These are phyloP conservation scores for Diaporthe ilicicola DNA, from an alignment of 2,329 filamentous ascomycete genomes.

Conservation along the genomic window DNA sequence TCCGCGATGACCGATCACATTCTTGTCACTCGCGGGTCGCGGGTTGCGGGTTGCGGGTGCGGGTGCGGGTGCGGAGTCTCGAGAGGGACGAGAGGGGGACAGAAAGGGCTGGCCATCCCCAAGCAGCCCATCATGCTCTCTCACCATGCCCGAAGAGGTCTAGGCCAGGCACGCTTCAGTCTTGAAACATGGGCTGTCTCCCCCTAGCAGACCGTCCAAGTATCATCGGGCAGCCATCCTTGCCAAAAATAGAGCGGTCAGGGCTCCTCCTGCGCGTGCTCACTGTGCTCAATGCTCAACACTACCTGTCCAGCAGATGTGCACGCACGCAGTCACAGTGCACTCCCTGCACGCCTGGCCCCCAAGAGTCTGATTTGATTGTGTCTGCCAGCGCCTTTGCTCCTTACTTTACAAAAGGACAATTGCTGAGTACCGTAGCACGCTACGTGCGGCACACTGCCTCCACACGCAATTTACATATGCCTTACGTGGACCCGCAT, in stretches of 20 bases:
- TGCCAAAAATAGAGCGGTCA: constrained; percentile 21
- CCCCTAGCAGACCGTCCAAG: constrained; percentile 10
- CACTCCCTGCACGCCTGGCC: neutral
- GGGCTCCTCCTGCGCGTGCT: neutral
- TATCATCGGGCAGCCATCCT: constrained; percentile 23
- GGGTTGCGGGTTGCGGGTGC: neutral
- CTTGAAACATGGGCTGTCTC: constrained; percentile 33
- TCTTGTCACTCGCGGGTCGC: neutral
- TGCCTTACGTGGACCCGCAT: neutral
- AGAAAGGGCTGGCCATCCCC: neutral
- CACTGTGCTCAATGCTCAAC: neutral
- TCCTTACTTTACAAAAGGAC: constrained; percentile 10
- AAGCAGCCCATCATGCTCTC: neutral
- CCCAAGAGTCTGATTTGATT: neutral
- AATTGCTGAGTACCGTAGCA: neutral
- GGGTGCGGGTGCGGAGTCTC: neutral
- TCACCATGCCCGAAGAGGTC: constrained; percentile 35
- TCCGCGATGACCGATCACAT: constrained; percentile 4
- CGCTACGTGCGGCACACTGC: neutral
- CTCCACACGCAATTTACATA: constrained; percentile 12
- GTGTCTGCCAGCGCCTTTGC: neutral
- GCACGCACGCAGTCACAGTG: neutral
- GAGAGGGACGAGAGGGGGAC: neutral
- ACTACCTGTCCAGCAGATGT: no score
- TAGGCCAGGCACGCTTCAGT: constrained; percentile 37